Evolutionary conservation across 2,329 filamentous ascomycete genomes (phyloP).

Genomic region (Fusarium equiseti): DNA sequence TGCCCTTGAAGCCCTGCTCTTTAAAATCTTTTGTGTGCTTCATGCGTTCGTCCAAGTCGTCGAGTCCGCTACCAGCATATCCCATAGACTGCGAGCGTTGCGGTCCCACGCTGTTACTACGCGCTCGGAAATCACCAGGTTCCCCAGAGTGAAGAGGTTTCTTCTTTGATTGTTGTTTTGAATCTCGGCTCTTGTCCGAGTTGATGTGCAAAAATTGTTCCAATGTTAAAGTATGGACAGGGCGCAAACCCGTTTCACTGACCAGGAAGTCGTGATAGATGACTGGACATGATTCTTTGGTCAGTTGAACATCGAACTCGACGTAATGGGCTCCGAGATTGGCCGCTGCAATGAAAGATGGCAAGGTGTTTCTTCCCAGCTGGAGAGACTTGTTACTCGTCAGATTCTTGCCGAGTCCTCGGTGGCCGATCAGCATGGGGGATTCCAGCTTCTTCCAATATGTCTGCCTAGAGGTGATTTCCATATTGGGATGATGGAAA

Average conservation of each 20-base stretch:
- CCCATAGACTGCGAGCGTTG: slow-evolving; percentile 69
- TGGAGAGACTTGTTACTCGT: slow-evolving; percentile 87
- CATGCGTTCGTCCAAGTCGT: slow-evolving; percentile 81
- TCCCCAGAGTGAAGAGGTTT: slow-evolving; percentile 51
- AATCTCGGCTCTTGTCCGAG: slow-evolving; percentile 57
- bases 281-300: slow-evolving; percentile 98
- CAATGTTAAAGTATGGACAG: slow-evolving; percentile 92
- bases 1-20: slow-evolving; percentile 93
- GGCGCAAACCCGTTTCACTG: slow-evolving; percentile 94
- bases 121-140: slow-evolving; percentile 41
- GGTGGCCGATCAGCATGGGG: slow-evolving; percentile 82
- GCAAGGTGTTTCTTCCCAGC: slow-evolving; percentile 94
- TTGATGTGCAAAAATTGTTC: slow-evolving; percentile 96
- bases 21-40: slow-evolving; percentile 98
- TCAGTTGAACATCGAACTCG: slow-evolving; percentile 91
- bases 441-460: slow-evolving; percentile 96
- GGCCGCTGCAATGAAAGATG: slow-evolving; percentile 94
- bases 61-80: slow-evolving; percentile 57
- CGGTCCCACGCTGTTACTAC: slow-evolving; percentile 57
- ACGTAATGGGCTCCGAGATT: slow-evolving; percentile 86
- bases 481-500: slow-evolving; percentile 94
- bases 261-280: slow-evolving; percentile 99
- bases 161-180: slow-evolving; percentile 16
- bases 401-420: slow-evolving; percentile 90
- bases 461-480: slow-evolving; percentile 87